A percentile compares a stretch with the other conserved stretches of the same genome.
phyloP scores from a whole-genome alignment of 148 eudicot genomes.

The Fagopyrum esculentum region DNA sequence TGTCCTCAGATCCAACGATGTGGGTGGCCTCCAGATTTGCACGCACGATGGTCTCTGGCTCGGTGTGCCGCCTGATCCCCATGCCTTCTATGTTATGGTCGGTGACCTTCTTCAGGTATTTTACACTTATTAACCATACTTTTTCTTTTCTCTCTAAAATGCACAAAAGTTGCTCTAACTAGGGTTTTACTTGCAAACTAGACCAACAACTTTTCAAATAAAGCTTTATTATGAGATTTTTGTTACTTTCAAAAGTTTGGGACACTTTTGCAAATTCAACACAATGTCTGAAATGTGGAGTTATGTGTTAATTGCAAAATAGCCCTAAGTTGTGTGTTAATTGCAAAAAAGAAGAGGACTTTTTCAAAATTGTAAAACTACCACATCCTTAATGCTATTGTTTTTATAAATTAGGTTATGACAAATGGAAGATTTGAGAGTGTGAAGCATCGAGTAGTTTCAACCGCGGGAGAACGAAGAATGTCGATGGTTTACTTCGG shows the following conservation, averaged over 20 bases:
- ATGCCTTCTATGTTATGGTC: slow-evolving; percentile 65
- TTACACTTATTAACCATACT: neutral
- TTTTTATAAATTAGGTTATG: slow-evolving; percentile 39
- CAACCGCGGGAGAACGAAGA: slow-evolving; percentile 35
- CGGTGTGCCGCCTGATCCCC: slow-evolving; percentile 63
- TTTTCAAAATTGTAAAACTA: too few species aligned
- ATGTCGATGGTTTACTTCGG: slow-evolving; percentile 76
- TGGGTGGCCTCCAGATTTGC: slow-evolving; percentile 72
- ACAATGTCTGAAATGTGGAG: too few species aligned
- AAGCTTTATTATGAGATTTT: too few species aligned
- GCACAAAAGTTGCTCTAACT: neutral
- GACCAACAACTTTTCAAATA: too few species aligned
- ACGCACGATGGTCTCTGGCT: slow-evolving; percentile 60
- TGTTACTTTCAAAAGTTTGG: too few species aligned
- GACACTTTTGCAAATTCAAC: too few species aligned
- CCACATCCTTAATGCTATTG: neutral
- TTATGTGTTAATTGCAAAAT: too few species aligned
- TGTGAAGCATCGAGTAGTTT: slow-evolving; percentile 68
- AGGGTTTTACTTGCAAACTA: too few species aligned
- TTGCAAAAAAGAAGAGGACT: too few species aligned
- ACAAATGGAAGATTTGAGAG: slow-evolving; percentile 78
- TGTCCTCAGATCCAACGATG: slow-evolving; percentile 74
- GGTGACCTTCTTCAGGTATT: slow-evolving; percentile 80
- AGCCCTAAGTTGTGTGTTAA: too few species aligned
- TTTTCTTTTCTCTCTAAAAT: neutral